Conservation (phyloP, 2,329 filamentous ascomycete genomes). For the Claviceps paspali region DNA sequence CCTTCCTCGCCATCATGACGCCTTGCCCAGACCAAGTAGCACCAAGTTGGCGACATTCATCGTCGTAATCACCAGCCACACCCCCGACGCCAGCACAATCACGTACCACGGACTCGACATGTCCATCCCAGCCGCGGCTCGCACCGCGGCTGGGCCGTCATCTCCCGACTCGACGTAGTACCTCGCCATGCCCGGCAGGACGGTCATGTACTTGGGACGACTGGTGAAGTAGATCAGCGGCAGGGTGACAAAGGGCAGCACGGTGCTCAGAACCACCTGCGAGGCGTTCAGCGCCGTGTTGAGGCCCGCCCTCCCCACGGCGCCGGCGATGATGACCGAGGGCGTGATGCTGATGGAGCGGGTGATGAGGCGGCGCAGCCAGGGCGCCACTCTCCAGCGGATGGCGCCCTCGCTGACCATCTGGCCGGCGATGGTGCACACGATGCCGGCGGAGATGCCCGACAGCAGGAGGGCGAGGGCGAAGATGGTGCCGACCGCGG, state of each 20-base stretch:
- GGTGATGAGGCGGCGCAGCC: constrained; percentile 65
- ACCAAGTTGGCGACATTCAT: constrained; percentile 72
- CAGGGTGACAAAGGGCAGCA: constrained; percentile 68
- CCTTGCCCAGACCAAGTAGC: constrained; percentile 30
- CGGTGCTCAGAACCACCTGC: constrained; percentile 65
- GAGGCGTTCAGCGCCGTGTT: constrained; percentile 57
- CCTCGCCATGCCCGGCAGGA: constrained; percentile 29
- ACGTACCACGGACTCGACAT: constrained; percentile 63
- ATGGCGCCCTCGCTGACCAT: constrained; percentile 79
- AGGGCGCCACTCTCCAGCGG: constrained; percentile 58
- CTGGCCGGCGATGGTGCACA: constrained; percentile 80
- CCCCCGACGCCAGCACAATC: constrained; percentile 34
- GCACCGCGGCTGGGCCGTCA: constrained; percentile 8
- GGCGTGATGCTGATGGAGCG: constrained; percentile 69
- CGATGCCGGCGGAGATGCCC: constrained; percentile 67
- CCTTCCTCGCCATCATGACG: too few relatives aligned
- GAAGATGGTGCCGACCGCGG: constrained; percentile 69
- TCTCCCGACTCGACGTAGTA: constrained; percentile 14
- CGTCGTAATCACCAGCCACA: constrained; percentile 61
- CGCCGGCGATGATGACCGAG: constrained; percentile 68
- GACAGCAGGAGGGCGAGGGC: constrained; percentile 67
- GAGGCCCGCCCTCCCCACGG: constrained; percentile 57
- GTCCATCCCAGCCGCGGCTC: constrained; percentile 21
- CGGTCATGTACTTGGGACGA: constrained; percentile 65
- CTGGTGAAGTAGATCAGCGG: constrained; percentile 79